Conservation (phyloP, 2,329 filamentous ascomycete genomes). For the Botryosphaeria dothidea region DNA sequence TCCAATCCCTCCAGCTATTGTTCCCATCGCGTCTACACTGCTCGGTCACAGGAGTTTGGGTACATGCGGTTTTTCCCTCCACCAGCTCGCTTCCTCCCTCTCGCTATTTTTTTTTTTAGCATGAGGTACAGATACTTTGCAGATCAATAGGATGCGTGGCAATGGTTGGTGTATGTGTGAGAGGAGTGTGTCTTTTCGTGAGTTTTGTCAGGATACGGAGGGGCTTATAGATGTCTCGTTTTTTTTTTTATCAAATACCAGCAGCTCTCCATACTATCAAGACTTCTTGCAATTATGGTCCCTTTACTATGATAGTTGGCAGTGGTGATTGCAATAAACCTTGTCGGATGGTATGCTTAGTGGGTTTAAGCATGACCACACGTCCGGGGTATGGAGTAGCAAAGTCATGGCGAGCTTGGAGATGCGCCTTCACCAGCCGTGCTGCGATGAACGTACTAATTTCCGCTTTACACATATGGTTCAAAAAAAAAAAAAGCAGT, state of each 20-base stretch:
- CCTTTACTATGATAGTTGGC: too few species aligned
- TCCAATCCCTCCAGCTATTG: not conserved
- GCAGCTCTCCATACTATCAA: not conserved
- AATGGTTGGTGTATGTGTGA: not conserved
- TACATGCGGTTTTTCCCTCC: not conserved
- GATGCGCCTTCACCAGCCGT: too few species aligned
- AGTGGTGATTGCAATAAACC: too few species aligned
- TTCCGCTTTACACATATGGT: too few species aligned
- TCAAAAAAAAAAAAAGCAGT: too few species aligned
- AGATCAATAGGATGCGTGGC: not conserved
- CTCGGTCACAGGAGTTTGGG: slow-evolving; percentile 11
- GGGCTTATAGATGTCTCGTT: not conserved
- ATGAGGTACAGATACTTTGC: not conserved
- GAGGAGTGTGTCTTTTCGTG: not conserved
- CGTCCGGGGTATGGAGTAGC: too few species aligned
- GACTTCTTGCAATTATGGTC: not conserved
- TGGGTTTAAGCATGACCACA: too few species aligned
- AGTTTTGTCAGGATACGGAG: not conserved
- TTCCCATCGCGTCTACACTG: not conserved
- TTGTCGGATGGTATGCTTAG: too few species aligned
- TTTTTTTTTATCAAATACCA: slow-evolving; percentile 9
- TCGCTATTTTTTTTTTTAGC: not conserved
- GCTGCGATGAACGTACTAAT: too few species aligned
- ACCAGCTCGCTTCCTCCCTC: not conserved
- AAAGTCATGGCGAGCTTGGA: too few species aligned